Percentiles rank a stretch among this genome's conserved stretches.
phyloP scores from a whole-genome alignment of 257 asterid genomes.

The Catharanthus roseus region DNA sequence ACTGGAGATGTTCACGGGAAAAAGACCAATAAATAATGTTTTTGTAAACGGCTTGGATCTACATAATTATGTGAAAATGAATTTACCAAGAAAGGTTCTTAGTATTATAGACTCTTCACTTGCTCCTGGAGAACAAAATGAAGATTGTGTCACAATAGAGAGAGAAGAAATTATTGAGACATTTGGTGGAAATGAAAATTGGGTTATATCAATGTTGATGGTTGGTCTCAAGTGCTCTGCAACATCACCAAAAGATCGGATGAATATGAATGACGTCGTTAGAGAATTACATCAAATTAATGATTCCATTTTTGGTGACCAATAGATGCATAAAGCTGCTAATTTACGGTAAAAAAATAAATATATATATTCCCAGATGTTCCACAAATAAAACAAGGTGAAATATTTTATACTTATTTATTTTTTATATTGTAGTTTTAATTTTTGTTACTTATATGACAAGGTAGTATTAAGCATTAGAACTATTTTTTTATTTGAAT shows the following conservation, averaged over 20 bases:
- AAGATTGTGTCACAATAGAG: not conserved
- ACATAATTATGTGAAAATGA: conserved; percentile 15
- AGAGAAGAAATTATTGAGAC: no score
- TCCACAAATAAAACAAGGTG: no score
- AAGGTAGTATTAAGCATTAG: no score
- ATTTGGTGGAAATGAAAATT: no score
- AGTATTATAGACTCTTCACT: conserved; percentile 21
- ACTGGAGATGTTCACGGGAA: conserved; percentile 23
- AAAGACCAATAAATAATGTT: conserved; percentile 20
- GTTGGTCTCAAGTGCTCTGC: conserved; percentile 7
- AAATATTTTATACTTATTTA: no score
- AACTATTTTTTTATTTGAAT: no score
- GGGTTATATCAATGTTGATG: not conserved
- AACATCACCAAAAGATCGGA: conserved; percentile 6
- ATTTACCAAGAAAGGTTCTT: conserved; percentile 1
- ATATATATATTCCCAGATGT: no score
- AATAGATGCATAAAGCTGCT: no score
- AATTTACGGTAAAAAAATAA: no score
- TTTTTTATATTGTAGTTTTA: no score
- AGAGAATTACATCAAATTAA: not conserved
- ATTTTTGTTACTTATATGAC: no score
- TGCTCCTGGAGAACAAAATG: not conserved
- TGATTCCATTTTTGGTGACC: no score
- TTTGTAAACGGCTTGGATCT: not conserved
- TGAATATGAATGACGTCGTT: not conserved